Conservation (phyloP, 495 filamentous ascomycete species). For the Chaetomium fimeti region DNA sequence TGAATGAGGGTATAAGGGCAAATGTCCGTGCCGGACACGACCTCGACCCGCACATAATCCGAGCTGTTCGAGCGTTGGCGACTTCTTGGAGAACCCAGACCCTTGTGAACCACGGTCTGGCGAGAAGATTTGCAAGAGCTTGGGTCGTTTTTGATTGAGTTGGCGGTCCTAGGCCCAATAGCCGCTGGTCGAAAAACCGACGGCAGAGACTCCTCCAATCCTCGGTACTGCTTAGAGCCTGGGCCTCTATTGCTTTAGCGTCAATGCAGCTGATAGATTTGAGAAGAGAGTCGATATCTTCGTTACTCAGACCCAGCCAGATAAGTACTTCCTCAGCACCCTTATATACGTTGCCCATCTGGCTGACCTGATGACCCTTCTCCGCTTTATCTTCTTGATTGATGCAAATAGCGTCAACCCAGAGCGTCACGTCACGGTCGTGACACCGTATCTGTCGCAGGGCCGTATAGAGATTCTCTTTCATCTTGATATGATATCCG, state of each 20-base stretch:
- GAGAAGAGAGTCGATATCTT: conserved; percentile 11
- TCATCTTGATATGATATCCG: not conserved
- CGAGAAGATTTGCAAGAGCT: conserved; percentile 9
- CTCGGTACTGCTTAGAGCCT: not conserved
- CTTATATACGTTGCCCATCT: conserved; percentile 34
- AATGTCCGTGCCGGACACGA: conserved; percentile 32
- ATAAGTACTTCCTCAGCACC: conserved; percentile 25
- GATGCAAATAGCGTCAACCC: conserved; percentile 7
- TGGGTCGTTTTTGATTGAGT: not conserved
- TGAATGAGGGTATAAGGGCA: conserved; percentile 27
- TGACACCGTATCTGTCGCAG: not conserved
- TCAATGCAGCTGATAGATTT: conserved; percentile 12
- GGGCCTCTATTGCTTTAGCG: not conserved
- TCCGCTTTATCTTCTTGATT: conserved; percentile 29
- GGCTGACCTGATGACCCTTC: conserved; percentile 29
- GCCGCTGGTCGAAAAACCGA: not conserved
- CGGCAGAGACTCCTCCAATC: not conserved
- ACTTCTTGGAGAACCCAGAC: conserved; percentile 32
- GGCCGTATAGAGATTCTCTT: not conserved
- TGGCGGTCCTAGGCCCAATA: conserved; percentile 16
- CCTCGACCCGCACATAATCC: conserved; percentile 29
- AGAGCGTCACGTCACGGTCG: conserved; percentile 2
- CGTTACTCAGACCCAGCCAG: conserved; percentile 27
- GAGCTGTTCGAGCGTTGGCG: conserved; percentile 15
- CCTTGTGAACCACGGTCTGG: conserved; percentile 25